Conservation (phyloP, 2,329 filamentous ascomycete species). For the Nemania sp. region DNA sequence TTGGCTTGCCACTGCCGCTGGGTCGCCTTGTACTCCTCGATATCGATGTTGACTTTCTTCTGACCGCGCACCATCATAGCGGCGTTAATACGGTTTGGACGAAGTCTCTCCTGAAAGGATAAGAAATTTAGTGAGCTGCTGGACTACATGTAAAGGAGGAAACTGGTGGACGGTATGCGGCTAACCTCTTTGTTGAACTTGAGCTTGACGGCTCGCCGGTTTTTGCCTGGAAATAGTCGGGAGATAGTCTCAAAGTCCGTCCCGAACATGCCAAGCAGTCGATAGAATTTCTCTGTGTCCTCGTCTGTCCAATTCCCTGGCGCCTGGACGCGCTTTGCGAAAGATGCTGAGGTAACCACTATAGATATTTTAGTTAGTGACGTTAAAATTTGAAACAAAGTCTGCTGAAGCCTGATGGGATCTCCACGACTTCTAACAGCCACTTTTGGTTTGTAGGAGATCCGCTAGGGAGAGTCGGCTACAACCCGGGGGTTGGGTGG, state of each 20-base stretch:
- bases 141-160: background rate
- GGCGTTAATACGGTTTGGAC: constrained; percentile 72
- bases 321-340: constrained; percentile 71
- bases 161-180: background rate
- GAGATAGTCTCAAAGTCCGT: constrained; percentile 86
- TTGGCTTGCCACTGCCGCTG: constrained; percentile 62
- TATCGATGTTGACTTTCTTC: constrained; percentile 68
- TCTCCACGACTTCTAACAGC: background rate
- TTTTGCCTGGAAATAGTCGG: constrained; percentile 78
- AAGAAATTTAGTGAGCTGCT: constrained; percentile 3
- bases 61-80: constrained; percentile 68
- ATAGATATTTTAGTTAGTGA: constrained; percentile 4
- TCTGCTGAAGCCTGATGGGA: background rate
- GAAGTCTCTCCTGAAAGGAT: constrained; percentile 65
- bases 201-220: constrained; percentile 79
- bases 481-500: background rate
- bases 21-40: constrained; percentile 69
- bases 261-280: constrained; percentile 79
- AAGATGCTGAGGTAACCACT: constrained; percentile 73
- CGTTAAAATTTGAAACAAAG: background rate
- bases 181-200: constrained; percentile 79
- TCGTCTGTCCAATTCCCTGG: constrained; percentile 76
- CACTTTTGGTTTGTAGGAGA: background rate
- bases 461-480: background rate
- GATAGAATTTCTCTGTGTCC: constrained; percentile 81